phyloP scores from a whole-genome alignment of 352 stramenopile species.

The Pythium periplocum region DNA sequence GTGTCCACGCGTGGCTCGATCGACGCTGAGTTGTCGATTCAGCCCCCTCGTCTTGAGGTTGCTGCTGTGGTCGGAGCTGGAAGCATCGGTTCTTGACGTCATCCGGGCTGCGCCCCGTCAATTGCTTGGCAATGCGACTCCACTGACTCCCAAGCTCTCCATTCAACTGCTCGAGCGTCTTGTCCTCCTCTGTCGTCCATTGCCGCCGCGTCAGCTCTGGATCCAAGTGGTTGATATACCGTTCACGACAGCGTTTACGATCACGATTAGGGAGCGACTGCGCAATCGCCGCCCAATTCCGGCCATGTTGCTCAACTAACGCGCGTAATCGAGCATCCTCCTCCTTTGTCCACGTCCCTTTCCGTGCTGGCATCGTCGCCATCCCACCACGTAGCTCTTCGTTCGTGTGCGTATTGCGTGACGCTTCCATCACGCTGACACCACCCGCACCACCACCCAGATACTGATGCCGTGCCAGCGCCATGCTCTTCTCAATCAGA shows the following conservation, averaged over 20 bases:
- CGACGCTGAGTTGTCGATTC: neutral
- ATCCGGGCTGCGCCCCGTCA: slow-evolving; percentile 36
- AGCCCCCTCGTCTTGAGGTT: neutral
- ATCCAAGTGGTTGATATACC: slow-evolving; percentile 68
- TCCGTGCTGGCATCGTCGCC: neutral
- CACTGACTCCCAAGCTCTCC: slow-evolving; percentile 24
- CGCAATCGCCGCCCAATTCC: slow-evolving; percentile 37
- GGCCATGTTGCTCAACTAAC: slow-evolving; percentile 33
- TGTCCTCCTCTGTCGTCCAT: slow-evolving; percentile 50
- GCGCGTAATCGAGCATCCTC: slow-evolving; percentile 41
- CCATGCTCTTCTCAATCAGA: slow-evolving; percentile 44
- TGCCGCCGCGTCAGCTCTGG: slow-evolving; percentile 17
- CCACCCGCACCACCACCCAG: too few relatives aligned
- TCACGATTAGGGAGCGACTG: slow-evolving; percentile 32
- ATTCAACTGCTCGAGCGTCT: slow-evolving; percentile 31
- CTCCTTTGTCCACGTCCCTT: slow-evolving; percentile 32
- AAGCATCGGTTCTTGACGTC: slow-evolving; percentile 56
- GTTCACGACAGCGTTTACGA: slow-evolving; percentile 66
- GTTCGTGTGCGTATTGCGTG: too few relatives aligned
- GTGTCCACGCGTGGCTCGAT: slow-evolving; percentile 15
- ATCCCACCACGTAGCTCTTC: too few relatives aligned
- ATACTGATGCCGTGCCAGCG: slow-evolving; percentile 21
- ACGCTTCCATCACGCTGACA: too few relatives aligned
- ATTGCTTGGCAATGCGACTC: slow-evolving; percentile 23
- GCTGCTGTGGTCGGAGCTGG: slow-evolving; percentile 7